Evolutionary conservation across 352 stramenopile species (phyloP).

Genomic region (Pythium aquatile): DNA sequence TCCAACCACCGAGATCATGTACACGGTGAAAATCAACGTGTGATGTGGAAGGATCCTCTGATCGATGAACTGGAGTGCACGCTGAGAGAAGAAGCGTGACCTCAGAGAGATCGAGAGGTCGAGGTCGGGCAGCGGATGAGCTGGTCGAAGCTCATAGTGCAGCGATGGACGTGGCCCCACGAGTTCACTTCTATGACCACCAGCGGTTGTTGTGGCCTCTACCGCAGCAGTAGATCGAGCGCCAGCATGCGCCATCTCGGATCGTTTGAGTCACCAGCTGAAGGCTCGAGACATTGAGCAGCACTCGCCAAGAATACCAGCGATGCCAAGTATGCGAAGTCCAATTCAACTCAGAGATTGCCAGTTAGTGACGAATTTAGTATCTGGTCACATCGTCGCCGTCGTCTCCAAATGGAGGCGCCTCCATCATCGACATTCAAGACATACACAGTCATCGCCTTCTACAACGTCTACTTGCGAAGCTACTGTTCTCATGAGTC

Average conservation of each 20-base stretch:
- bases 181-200: not conserved
- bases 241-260: not conserved
- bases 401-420: too few relatives aligned
- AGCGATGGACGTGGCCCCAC: too few relatives aligned
- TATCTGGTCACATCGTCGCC: not conserved
- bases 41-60: not conserved
- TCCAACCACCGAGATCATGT: not conserved
- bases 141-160: not conserved
- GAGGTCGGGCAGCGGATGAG: conserved; percentile 2
- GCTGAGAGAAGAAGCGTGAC: not conserved
- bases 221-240: not conserved
- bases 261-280: not conserved
- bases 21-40: conserved; percentile 38
- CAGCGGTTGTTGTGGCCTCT: not conserved
- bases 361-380: not conserved
- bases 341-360: too few relatives aligned
- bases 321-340: too few relatives aligned
- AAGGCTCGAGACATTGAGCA: not conserved
- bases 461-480: too few relatives aligned
- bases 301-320: not conserved
- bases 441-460: too few relatives aligned
- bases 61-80: conserved; percentile 1
- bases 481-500: too few relatives aligned
- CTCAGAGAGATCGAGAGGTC: conserved; percentile 7
- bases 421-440: too few relatives aligned